A percentile compares a stretch with the other conserved stretches of the same genome.
Evolutionary conservation across 805 yeast species (phyloP).

Genomic region (Candida multigemmis): DNA sequence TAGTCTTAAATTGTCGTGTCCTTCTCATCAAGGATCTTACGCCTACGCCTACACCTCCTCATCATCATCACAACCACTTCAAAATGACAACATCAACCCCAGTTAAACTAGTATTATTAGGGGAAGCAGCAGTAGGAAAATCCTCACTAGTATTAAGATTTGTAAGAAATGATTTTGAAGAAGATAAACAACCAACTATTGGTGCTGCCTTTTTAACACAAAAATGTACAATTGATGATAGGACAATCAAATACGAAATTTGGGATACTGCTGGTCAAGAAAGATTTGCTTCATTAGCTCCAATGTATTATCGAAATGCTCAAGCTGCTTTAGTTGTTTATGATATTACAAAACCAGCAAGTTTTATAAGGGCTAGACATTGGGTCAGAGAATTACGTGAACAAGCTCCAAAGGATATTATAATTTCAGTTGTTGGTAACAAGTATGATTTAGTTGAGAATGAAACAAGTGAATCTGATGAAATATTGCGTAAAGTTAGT

Average conservation of each 20-base stretch:
- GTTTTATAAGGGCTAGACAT: constrained; percentile 92
- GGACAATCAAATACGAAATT: constrained; percentile 84
- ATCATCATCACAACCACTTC: too few species aligned
- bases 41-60: too few species aligned
- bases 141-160: constrained; percentile 87
- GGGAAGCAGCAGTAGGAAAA: constrained; percentile 98
- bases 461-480: constrained; percentile 23
- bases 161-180: constrained; percentile 93
- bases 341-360: constrained; percentile 90
- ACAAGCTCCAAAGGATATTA: constrained; percentile 86
- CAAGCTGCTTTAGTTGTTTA: constrained; percentile 95
- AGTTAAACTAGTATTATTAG: constrained; percentile 83
- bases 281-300: constrained; percentile 90
- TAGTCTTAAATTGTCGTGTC: too few species aligned
- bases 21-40: too few species aligned
- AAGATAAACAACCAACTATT: constrained; percentile 94
- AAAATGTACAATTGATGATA: constrained; percentile 77
- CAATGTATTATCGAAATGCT: constrained; percentile 95
- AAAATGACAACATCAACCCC: constrained; percentile 25
- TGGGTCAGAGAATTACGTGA: constrained; percentile 96
- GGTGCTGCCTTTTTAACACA: constrained; percentile 98
- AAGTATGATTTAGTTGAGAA: constrained; percentile 71
- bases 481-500: constrained; percentile 63
- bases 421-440: constrained; percentile 91
- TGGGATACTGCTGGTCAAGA: constrained; percentile 99